Evolutionary conservation across 352 stramenopile species (phyloP).

Genomic region (Globisporangium acanthophoron): DNA sequence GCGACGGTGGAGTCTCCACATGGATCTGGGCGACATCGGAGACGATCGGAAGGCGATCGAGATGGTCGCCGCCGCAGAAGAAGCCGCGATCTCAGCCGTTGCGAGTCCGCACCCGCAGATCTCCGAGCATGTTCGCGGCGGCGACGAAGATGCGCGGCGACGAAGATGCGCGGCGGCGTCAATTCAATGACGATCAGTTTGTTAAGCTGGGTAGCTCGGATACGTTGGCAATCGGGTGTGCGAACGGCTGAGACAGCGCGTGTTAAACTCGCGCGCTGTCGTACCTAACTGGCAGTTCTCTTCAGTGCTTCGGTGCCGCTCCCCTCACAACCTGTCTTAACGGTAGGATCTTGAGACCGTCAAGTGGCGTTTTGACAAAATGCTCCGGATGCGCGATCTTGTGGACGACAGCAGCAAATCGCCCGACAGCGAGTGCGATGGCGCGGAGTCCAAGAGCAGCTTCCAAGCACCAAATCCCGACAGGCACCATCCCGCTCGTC

Average conservation of each 20-base stretch:
- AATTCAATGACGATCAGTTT: no score
- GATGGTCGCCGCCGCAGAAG: conserved; percentile 13
- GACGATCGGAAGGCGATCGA: conserved; percentile 17
- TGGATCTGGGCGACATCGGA: conserved; percentile 18
- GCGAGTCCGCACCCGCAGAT: conserved; percentile 11
- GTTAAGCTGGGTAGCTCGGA: no score
- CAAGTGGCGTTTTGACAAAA: not conserved
- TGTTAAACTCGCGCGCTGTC: no score
- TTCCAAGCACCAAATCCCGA: not conserved
- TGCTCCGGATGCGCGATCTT: not conserved
- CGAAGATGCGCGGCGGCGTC: not conserved
- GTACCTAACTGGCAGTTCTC: no score
- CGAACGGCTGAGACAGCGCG: no score
- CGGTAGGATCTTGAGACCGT: no score
- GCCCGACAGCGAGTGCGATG: not conserved
- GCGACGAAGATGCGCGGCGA: conserved; percentile 10
- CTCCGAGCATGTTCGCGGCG: conserved; percentile 37
- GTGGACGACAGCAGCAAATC: not conserved
- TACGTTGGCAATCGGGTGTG: no score
- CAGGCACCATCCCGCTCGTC: no score
- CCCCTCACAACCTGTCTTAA: no score
- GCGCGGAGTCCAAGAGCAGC: not conserved
- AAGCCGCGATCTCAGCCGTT: conserved; percentile 20
- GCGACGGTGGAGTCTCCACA: conserved; percentile 43
- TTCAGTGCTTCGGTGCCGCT: no score